Evolutionary conservation across 1,284 basidiomycete species (phyloP).

Genomic region (Ustilago nuda): DNA sequence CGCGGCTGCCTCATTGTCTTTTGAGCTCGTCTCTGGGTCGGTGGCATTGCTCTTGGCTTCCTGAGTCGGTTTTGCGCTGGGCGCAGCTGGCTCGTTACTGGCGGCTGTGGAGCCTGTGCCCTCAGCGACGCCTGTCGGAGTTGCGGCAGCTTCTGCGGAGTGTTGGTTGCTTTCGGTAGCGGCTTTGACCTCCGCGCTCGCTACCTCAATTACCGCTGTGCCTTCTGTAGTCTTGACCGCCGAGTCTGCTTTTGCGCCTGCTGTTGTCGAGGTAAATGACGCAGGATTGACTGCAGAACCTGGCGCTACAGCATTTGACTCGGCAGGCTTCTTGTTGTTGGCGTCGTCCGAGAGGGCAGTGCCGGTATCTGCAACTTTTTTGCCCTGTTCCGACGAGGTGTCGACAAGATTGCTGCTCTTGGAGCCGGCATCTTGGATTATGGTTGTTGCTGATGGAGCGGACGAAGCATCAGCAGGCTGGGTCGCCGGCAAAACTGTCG

Average conservation of each 20-base stretch:
- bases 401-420: conserved; percentile 1
- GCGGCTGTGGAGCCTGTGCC: background rate
- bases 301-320: background rate
- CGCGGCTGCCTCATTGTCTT: background rate
- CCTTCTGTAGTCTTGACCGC: background rate
- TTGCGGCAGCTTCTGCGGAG: background rate
- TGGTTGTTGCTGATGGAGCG: background rate
- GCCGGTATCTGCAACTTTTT: background rate
- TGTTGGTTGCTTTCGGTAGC: background rate
- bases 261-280: background rate
- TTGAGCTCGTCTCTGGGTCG: background rate
- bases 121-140: background rate
- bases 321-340: background rate
- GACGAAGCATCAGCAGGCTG: background rate
- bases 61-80: background rate
- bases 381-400: background rate
- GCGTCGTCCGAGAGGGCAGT: background rate
- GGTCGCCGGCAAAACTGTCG: background rate
- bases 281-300: background rate
- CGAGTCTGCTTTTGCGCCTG: background rate
- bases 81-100: background rate
- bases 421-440: background rate
- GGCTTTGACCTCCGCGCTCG: background rate
- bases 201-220: background rate
- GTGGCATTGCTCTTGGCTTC: background rate